phyloP scores from a whole-genome alignment of 2,329 filamentous ascomycete species.

The Nothomitra cinnamomea region DNA sequence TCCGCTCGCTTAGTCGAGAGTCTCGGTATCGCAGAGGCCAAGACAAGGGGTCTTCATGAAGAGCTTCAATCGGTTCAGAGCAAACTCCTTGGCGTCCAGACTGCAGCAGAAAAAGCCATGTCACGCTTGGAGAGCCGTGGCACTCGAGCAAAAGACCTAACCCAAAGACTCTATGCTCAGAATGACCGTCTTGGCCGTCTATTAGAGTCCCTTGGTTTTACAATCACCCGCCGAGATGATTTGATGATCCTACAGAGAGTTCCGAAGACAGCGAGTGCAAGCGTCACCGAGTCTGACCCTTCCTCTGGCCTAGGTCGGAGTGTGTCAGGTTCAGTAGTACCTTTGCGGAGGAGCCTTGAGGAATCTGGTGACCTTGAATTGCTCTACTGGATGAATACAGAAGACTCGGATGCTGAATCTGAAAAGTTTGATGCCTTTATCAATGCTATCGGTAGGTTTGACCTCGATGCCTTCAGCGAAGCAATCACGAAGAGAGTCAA shows the following conservation, averaged over 20 bases:
- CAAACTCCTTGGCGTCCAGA: slow-evolving; percentile 39
- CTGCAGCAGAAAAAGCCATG: slow-evolving; percentile 32
- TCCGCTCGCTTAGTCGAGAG: slow-evolving; percentile 50
- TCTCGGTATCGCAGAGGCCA: slow-evolving; percentile 58
- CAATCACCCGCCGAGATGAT: slow-evolving; percentile 57
- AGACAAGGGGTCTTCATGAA: slow-evolving; percentile 57
- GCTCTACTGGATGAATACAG: slow-evolving; percentile 66
- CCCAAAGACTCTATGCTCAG: slow-evolving; percentile 64
- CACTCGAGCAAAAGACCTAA: slow-evolving; percentile 62
- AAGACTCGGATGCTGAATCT: slow-evolving; percentile 47
- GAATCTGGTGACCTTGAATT: slow-evolving; percentile 53
- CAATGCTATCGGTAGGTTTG: slow-evolving; percentile 56
- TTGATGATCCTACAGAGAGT: slow-evolving; percentile 15
- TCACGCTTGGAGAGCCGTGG: slow-evolving; percentile 52
- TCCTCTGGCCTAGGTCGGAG: slow-evolving; percentile 31
- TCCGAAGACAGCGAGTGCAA: slow-evolving; percentile 8
- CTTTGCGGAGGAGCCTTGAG: slow-evolving; percentile 33
- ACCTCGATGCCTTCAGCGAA: slow-evolving; percentile 70
- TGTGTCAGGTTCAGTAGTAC: slow-evolving; percentile 31
- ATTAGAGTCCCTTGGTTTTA: slow-evolving; percentile 74
- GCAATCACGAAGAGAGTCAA: slow-evolving; percentile 77
- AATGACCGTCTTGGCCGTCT: slow-evolving; percentile 72
- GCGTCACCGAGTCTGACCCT: slow-evolving; percentile 24
- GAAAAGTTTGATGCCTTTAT: slow-evolving; percentile 62
- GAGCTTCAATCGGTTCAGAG: slow-evolving; percentile 54